These are phyloP conservation scores for Rhodamnia rubescens DNA, from an alignment of 345 rosid species.

Conservation along the genomic window DNA sequence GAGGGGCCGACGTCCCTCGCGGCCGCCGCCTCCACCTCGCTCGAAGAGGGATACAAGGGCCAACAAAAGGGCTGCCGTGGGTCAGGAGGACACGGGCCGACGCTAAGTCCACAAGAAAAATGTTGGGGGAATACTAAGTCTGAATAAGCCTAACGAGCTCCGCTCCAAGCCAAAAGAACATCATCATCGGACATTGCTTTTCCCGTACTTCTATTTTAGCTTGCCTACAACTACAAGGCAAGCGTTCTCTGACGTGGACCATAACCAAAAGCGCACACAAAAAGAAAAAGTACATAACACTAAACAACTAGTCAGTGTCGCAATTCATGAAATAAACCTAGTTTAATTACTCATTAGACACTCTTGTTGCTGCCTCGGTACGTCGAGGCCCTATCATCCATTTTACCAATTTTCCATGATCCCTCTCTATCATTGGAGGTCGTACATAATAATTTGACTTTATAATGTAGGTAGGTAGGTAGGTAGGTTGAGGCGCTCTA, in stretches of 20 bases:
- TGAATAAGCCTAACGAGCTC: background rate
- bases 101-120: background rate
- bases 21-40: background rate
- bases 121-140: background rate
- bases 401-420: background rate
- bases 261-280: background rate
- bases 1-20: background rate
- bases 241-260: background rate
- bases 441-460: background rate
- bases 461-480: background rate
- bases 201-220: background rate
- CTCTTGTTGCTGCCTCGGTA: background rate
- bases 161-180: background rate
- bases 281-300: background rate
- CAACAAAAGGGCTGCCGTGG: background rate
- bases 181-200: background rate
- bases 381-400: background rate
- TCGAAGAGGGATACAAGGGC: background rate
- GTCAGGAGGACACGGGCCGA: background rate
- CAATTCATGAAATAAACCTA: background rate
- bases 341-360: background rate
- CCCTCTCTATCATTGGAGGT: background rate
- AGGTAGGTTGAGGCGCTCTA: background rate
- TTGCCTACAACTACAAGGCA: background rate
- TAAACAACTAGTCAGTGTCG: background rate